phyloP scores from a whole-genome alignment of 352 stramenopile genomes.

The Pythium folliculosum region DNA sequence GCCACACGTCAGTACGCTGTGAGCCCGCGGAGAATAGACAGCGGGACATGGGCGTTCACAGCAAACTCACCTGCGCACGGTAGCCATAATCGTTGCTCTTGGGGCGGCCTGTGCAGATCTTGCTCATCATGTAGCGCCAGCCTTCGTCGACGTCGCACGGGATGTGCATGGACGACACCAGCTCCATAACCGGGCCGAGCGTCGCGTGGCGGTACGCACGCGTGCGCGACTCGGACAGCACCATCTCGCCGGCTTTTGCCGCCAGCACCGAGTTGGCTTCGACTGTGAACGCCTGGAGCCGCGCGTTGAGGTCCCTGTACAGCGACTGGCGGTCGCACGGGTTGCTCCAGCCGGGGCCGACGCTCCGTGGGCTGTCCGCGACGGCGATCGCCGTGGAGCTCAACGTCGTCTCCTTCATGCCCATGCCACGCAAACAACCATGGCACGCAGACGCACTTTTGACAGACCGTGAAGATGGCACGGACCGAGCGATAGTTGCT shows the following conservation, averaged over 20 bases:
- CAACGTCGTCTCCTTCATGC: not conserved
- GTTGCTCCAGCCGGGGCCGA: too few relatives aligned
- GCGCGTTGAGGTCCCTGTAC: not conserved
- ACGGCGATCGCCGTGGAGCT: too few relatives aligned
- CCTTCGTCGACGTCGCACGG: conserved; percentile 8
- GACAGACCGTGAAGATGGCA: too few relatives aligned
- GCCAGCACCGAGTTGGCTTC: not conserved
- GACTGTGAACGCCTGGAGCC: not conserved
- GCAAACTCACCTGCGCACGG: not conserved
- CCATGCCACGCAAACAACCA: too few relatives aligned
- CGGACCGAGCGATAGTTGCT: too few relatives aligned
- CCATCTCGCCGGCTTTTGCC: not conserved
- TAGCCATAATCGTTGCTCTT: too few relatives aligned
- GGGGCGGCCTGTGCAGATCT: not conserved
- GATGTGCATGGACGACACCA: not conserved
- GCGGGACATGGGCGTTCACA: too few relatives aligned
- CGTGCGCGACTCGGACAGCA: not conserved
- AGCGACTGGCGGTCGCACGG: not conserved
- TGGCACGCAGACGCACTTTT: too few relatives aligned
- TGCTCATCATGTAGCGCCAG: not conserved
- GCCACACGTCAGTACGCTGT: too few relatives aligned
- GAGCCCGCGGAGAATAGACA: too few relatives aligned
- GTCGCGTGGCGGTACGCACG: not conserved
- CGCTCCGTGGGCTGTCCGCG: too few relatives aligned
- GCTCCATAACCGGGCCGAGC: conserved; percentile 1